These are phyloP conservation scores for Pestalotiopsis sp. DNA, from an alignment of 2,329 filamentous ascomycete genomes.

Conservation along the genomic window DNA sequence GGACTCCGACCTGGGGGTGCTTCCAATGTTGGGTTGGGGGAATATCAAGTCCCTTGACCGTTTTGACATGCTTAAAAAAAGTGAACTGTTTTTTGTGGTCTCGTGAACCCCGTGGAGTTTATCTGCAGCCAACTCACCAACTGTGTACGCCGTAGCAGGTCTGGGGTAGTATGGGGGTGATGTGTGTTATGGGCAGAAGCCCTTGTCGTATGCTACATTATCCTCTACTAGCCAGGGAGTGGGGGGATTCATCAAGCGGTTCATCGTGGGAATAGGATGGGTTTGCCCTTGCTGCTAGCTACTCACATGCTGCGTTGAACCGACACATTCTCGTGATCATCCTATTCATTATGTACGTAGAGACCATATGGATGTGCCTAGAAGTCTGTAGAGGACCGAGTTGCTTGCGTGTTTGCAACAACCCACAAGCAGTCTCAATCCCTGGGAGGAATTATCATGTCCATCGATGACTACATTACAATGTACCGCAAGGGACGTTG, in stretches of 20 bases:
- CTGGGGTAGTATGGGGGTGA: neutral
- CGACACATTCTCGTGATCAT: neutral
- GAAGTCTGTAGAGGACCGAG: too few species aligned
- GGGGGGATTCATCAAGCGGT: neutral
- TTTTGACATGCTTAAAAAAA: neutral
- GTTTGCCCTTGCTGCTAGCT: neutral
- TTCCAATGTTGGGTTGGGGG: too few species aligned
- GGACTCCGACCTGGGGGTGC: neutral
- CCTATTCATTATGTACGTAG: neutral
- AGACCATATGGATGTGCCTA: neutral
- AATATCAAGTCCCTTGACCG: too few species aligned
- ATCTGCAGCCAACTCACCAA: neutral
- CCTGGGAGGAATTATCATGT: too few species aligned
- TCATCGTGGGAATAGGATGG: neutral
- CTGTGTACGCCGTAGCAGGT: neutral
- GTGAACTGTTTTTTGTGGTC: neutral
- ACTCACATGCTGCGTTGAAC: neutral
- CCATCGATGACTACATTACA: too few species aligned
- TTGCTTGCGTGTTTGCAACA: too few species aligned
- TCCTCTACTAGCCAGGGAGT: neutral
- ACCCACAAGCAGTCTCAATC: too few species aligned
- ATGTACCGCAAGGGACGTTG: too few species aligned
- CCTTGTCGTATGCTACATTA: neutral
- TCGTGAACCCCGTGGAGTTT: neutral
- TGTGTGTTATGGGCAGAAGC: neutral